Evolutionary conservation across 108 stramenopile species (phyloP), one percentile per base, ranked within the genome.

Genomic region (Nannochloropsis gaditana): DNA sequence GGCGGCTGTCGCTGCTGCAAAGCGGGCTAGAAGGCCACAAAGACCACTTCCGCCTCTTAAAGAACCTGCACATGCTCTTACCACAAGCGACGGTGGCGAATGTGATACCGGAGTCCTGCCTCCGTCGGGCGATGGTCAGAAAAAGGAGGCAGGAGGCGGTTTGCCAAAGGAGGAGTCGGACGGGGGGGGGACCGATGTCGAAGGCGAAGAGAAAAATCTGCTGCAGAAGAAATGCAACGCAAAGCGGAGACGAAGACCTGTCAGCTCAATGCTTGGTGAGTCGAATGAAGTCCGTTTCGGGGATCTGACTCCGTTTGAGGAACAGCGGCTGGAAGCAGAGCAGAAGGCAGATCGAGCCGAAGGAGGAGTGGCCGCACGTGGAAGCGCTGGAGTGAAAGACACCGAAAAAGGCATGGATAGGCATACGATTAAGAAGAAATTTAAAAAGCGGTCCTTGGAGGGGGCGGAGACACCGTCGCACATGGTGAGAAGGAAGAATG

Each of bases 271-370:
- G 59, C 59, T 73, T 15, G 59, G 59, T 73, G 59, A 73, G 2
- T 73, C 59, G 59, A 73, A 73, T n/a, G 19, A 73, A 8, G 59
- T 73, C 19, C 59, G 59, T 73, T 73, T 73, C n/a, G 59, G 59
- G 59, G 59, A 73, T 8, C n/a, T 73, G 59, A 73, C 59, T 73
- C 59, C 59, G 15, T 73, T 73, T 73, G 59, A 73, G 59, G 59
- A 73, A n/a, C 59, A 73, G n/a, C 59, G 59, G 59, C n/a, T 73
- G 59, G 59, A 1, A 6, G 59, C 59, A 2, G 59, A 73, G 59
- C 59, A 73, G 59, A 73, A 73, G n/a, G 4, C 59, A n/a, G 59
- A 31, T 31, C 31, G 31, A 73, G 59, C 15, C 19, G 59, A 15
- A 73, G 2, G n/a, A 73, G 8, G n/a, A 73, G 4, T n/a, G 59